Evolutionary conservation across 768 basidiomycete species (phyloP).

Genomic region (Mycena vulgaris): DNA sequence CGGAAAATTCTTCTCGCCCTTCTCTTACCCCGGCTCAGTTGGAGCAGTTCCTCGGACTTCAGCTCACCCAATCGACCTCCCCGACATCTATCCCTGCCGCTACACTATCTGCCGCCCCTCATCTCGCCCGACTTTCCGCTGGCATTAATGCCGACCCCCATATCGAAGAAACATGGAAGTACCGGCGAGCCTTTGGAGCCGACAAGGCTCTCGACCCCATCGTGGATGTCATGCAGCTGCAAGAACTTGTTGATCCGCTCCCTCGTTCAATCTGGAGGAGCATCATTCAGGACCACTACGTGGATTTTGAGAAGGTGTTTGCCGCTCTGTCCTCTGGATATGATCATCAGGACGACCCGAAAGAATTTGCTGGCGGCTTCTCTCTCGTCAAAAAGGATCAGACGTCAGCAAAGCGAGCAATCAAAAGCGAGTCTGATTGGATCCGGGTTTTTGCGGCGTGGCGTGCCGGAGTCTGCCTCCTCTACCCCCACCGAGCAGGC

Average conservation of each 20-base stretch:
- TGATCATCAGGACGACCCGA: conserved; percentile 39
- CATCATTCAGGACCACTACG: conserved; percentile 35
- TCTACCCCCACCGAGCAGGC: conserved; percentile 30
- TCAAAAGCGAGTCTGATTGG: conserved; percentile 34
- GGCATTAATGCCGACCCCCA: conserved; percentile 31
- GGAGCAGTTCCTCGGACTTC: not conserved
- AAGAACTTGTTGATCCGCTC: conserved; percentile 21
- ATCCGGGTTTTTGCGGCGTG: conserved; percentile 35
- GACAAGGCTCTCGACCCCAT: conserved; percentile 32
- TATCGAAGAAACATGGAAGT: conserved; percentile 30
- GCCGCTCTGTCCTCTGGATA: conserved; percentile 34
- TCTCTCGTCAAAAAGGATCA: conserved; percentile 33
- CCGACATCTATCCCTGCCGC: not conserved
- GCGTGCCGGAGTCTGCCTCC: conserved; percentile 15
- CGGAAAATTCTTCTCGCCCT: not conserved
- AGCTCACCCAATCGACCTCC: not conserved
- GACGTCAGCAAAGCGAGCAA: not conserved
- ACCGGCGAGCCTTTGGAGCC: not conserved
- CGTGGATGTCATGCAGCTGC: conserved; percentile 21
- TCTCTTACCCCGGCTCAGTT: not conserved
- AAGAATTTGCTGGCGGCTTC: conserved; percentile 34
- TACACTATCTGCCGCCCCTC: conserved; percentile 34
- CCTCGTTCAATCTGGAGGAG: conserved; percentile 29
- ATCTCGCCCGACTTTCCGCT: conserved; percentile 25
- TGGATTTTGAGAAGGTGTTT: conserved; percentile 40